These are phyloP conservation scores for Hibiscus tridactylites DNA, from an alignment of 345 rosid genomes.

Conservation along the genomic window DNA sequence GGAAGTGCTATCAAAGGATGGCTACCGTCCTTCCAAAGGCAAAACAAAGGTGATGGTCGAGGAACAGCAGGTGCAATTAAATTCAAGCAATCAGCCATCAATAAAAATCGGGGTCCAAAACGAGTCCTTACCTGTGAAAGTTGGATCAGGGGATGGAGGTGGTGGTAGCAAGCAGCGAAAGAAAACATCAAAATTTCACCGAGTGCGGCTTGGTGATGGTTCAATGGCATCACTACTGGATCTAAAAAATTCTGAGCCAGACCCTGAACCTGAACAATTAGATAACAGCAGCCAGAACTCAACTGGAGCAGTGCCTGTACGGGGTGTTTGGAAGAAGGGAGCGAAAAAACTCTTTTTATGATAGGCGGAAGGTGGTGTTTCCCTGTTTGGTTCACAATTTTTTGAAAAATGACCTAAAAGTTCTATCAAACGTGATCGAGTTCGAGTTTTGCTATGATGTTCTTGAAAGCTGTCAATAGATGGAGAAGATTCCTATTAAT, in stretches of 20 bases:
- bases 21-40: slow-evolving; percentile 49
- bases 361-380: not conserved
- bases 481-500: not conserved
- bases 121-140: slow-evolving; percentile 15
- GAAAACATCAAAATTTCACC: slow-evolving; percentile 72
- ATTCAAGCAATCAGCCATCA: slow-evolving; percentile 7
- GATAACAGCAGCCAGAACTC: slow-evolving; percentile 19
- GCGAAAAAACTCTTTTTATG: slow-evolving; percentile 51
- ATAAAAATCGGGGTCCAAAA: slow-evolving; percentile 15
- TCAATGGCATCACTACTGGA: slow-evolving; percentile 60
- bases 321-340: slow-evolving; percentile 71
- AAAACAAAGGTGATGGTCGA: slow-evolving; percentile 32
- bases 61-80: slow-evolving; percentile 22
- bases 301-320: slow-evolving; percentile 37
- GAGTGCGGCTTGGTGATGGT: slow-evolving; percentile 70
- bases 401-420: not conserved
- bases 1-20: slow-evolving; percentile 50
- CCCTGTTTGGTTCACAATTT: not conserved
- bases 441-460: slow-evolving; percentile 3
- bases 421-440: not conserved
- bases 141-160: slow-evolving; percentile 28
- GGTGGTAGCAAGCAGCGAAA: slow-evolving; percentile 52
- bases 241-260: slow-evolving; percentile 31
- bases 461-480: not conserved
- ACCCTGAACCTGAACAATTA: slow-evolving; percentile 29